These are phyloP conservation scores for Anthracocystis walkeri DNA, from an alignment of 1,284 basidiomycete genomes.

Conservation along the genomic window DNA sequence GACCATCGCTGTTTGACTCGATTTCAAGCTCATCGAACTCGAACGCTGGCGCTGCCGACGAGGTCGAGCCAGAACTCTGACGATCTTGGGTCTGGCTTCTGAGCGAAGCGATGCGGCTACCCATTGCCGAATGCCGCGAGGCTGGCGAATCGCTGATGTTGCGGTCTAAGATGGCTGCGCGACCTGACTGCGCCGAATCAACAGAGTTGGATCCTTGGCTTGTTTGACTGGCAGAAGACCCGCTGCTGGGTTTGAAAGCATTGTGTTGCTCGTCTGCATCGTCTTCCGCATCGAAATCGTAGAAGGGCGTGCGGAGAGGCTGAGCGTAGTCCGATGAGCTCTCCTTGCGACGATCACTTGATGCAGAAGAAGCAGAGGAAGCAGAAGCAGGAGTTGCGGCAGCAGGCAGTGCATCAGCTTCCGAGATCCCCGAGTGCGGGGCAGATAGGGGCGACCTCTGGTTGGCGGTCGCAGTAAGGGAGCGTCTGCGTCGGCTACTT, in stretches of 20 bases:
- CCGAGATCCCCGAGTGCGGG: conserved; percentile 10
- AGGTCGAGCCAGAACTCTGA: conserved; percentile 17
- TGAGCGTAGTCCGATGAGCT: conserved; percentile 22
- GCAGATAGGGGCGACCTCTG: conserved; percentile 33
- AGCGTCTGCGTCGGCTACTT: conserved; percentile 21
- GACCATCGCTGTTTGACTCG: conserved; percentile 19
- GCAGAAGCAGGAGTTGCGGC: conserved; percentile 9
- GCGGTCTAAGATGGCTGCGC: conserved; percentile 4
- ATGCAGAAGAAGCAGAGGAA: conserved; percentile 3
- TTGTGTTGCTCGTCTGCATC: conserved; percentile 1
- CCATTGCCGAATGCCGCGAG: conserved; percentile 15
- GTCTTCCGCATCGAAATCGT: conserved; percentile 32
- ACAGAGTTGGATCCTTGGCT: background rate
- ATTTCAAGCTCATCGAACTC: conserved; percentile 34
- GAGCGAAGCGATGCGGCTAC: conserved; percentile 18
- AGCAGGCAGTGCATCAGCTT: background rate
- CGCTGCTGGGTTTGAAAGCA: conserved; percentile 8
- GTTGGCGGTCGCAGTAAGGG: conserved; percentile 23
- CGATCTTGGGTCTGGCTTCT: conserved; percentile 4
- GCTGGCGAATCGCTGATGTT: conserved; percentile 12
- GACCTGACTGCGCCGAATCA: background rate
- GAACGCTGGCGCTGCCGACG: conserved; percentile 20
- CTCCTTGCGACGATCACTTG: background rate
- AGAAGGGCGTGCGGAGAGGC: conserved; percentile 32
- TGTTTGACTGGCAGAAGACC: background rate